These are phyloP conservation scores for Rhizoclosmatium sp. DNA, from an alignment of 192 early-diverging fungal species.

Conservation along the genomic window DNA sequence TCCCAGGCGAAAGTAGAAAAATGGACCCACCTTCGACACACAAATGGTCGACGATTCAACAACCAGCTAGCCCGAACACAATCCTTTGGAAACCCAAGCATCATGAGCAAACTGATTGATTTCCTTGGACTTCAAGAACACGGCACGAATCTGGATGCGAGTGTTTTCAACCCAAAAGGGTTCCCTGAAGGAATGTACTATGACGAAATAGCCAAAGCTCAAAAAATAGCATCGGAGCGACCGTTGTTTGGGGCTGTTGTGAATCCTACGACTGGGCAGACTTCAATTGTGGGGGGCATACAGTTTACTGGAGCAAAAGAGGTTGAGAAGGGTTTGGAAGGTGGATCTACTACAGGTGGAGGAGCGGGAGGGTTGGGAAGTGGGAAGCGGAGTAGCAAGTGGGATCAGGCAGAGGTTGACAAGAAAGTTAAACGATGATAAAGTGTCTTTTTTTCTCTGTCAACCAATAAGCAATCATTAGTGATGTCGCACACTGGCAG, in stretches of 20 bases:
- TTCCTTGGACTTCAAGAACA: conserved; percentile 82
- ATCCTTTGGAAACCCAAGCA: conserved; percentile 90
- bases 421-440: too few relatives aligned
- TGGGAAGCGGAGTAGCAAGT: conserved; percentile 2
- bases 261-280: conserved; percentile 3
- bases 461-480: too few relatives aligned
- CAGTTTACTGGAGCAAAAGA: too few relatives aligned
- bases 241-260: neutral
- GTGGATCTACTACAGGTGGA: too few relatives aligned
- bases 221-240: conserved; percentile 13
- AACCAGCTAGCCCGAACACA: conserved; percentile 82
- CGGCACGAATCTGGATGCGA: conserved; percentile 77
- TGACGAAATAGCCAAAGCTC: conserved; percentile 48
- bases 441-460: too few relatives aligned
- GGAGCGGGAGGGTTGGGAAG: neutral
- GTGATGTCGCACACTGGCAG: too few relatives aligned
- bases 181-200: conserved; percentile 67
- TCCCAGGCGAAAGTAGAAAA: conserved; percentile 77
- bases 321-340: too few relatives aligned
- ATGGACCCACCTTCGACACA: conserved; percentile 68
- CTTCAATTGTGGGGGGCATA: neutral
- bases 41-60: conserved; percentile 81
- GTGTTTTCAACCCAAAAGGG: conserved; percentile 75
- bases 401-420: neutral
- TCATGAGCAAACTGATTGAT: conserved; percentile 87